These are phyloP conservation scores for Graphilbum sp. DNA, from an alignment of 2,329 filamentous ascomycete species.

Conservation along the genomic window DNA sequence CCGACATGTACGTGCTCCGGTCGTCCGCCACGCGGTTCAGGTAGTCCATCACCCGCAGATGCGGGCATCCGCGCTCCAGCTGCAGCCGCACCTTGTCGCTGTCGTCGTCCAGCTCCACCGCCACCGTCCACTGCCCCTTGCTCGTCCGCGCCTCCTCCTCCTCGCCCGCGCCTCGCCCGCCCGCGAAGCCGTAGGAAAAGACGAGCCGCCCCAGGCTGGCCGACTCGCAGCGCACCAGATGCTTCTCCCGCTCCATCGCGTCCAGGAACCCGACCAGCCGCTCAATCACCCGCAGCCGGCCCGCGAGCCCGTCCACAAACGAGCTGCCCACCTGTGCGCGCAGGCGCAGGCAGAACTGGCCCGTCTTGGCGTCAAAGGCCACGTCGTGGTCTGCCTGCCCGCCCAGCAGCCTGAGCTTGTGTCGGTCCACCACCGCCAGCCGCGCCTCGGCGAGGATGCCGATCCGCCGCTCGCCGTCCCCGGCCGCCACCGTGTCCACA, in stretches of 20 bases:
- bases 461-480: too few species aligned
- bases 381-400: constrained; percentile 43
- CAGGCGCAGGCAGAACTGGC: constrained; percentile 47
- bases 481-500: constrained; percentile 3
- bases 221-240: constrained; percentile 38
- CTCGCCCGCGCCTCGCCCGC: background rate
- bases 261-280: constrained; percentile 55
- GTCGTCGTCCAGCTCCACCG: constrained; percentile 37
- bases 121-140: constrained; percentile 28
- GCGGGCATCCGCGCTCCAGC: constrained; percentile 48
- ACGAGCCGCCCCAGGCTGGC: constrained; percentile 46
- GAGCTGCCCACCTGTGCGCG: constrained; percentile 40
- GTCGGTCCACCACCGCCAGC: constrained; percentile 35
- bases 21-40: constrained; percentile 43
- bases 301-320: constrained; percentile 40
- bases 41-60: constrained; percentile 43
- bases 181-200: constrained; percentile 63
- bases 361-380: constrained; percentile 39
- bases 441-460: constrained; percentile 33
- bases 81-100: constrained; percentile 33
- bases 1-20: constrained; percentile 31
- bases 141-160: background rate
- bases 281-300: constrained; percentile 49
- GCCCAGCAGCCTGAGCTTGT: constrained; percentile 37
- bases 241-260: constrained; percentile 40